phyloP scores from a whole-genome alignment of 768 basidiomycete genomes.

The Hebeloma cylindrosporum region DNA sequence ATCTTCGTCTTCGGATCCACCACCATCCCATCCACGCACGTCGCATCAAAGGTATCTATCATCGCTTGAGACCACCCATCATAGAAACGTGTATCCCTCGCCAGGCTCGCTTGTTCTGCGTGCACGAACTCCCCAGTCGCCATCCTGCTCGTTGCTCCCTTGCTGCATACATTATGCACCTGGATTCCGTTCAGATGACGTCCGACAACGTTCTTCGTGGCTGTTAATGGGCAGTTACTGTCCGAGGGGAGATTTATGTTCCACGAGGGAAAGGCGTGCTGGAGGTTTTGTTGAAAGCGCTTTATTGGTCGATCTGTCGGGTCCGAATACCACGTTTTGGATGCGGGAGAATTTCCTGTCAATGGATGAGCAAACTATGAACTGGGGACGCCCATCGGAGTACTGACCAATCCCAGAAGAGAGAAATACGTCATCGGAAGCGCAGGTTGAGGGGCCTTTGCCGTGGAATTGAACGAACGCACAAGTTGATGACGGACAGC shows the following conservation, averaged over 20 bases:
- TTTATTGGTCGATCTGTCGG: conserved; percentile 33
- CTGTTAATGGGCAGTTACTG: conserved; percentile 40
- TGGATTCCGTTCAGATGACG: conserved; percentile 41
- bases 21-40: conserved; percentile 17
- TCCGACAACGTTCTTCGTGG: conserved; percentile 47
- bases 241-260: conserved; percentile 41
- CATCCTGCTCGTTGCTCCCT: conserved; percentile 20
- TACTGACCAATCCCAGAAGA: conserved; percentile 45
- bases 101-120: conserved; percentile 36
- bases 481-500: conserved; percentile 40
- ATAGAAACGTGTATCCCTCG: conserved; percentile 26
- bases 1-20: conserved; percentile 13
- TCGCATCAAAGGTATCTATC: conserved; percentile 28
- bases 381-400: no score
- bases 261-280: conserved; percentile 34
- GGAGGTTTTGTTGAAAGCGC: conserved; percentile 33
- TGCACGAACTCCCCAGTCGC: conserved; percentile 43
- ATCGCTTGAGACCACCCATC: conserved; percentile 37
- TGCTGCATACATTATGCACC: conserved; percentile 29
- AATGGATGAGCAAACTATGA: background rate
- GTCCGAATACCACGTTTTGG: conserved; percentile 40
- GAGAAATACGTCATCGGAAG: conserved; percentile 41
- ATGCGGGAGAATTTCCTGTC: conserved; percentile 19
- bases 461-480: conserved; percentile 51
- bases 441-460: conserved; percentile 39